Evolutionary conservation across 352 stramenopile species (phyloP).

Genomic region (Phytophthora citrophthora): DNA sequence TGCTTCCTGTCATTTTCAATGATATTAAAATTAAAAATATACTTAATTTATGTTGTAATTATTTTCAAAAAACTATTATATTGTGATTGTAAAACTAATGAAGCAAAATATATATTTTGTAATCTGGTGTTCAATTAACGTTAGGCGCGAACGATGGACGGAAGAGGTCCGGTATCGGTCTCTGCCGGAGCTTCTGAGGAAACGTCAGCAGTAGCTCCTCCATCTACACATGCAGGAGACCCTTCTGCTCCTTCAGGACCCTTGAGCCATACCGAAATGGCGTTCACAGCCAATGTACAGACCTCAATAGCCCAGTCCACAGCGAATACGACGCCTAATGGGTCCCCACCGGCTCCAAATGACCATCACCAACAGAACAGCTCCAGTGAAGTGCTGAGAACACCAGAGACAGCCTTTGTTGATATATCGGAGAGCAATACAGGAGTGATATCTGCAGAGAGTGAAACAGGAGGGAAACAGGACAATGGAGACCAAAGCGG

Average conservation of each 20-base stretch:
- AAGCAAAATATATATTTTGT: too few species aligned
- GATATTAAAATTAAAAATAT: too few species aligned
- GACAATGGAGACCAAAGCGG: not conserved
- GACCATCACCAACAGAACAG: not conserved
- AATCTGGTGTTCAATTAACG: not conserved
- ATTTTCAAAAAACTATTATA: too few species aligned
- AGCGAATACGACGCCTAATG: not conserved
- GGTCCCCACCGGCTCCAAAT: not conserved
- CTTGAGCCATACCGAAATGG: not conserved
- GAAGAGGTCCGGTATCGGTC: conserved; percentile 3
- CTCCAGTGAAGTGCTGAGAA: not conserved
- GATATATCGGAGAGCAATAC: conserved; percentile 12
- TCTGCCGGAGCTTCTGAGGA: conserved; percentile 2
- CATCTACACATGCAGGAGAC: not conserved
- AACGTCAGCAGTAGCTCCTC: conserved; percentile 4
- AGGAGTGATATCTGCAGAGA: not conserved
- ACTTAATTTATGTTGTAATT: too few species aligned
- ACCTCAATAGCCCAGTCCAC: not conserved
- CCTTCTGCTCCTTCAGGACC: not conserved
- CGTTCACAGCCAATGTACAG: not conserved
- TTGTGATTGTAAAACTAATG: too few species aligned
- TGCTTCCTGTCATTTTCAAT: conserved; percentile 16
- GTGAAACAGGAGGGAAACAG: conserved; percentile 7
- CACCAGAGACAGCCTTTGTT: conserved; percentile 5
- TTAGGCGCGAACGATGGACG: conserved; percentile 22